phyloP scores from a whole-genome alignment of 257 asterid species.

The Anisodus tanguticus region DNA sequence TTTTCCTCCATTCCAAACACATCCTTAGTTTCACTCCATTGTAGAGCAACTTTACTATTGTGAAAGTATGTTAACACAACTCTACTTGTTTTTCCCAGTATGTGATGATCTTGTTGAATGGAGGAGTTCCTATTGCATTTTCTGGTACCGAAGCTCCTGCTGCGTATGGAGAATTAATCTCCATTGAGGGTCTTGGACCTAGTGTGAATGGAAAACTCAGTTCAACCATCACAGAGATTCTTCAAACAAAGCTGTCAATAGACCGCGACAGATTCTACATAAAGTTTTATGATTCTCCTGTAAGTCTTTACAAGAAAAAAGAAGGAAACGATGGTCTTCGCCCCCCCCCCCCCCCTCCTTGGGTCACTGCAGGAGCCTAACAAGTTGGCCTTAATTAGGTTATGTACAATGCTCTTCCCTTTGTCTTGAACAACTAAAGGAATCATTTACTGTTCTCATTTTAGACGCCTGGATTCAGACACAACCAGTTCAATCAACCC shows the following conservation, averaged over 20 bases:
- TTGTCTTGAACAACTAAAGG: not conserved
- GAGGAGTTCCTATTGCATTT: slow-evolving; percentile 83
- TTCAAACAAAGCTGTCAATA: slow-evolving; percentile 78
- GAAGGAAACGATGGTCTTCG: not conserved
- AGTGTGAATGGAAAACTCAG: slow-evolving; percentile 76
- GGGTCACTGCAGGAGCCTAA: too few relatives aligned
- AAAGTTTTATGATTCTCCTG: slow-evolving; percentile 89
- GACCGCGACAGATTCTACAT: slow-evolving; percentile 71
- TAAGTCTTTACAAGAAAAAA: slow-evolving; percentile 31
- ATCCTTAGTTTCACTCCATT: not conserved
- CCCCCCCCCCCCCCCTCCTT: too few relatives aligned
- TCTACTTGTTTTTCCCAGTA: slow-evolving; percentile 46
- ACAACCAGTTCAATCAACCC: slow-evolving; percentile 21
- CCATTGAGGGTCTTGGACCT: slow-evolving; percentile 86
- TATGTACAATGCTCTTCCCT: not conserved
- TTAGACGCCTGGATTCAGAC: not conserved
- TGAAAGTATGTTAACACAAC: not conserved
- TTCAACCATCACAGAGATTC: slow-evolving; percentile 84
- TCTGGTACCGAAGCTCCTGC: slow-evolving; percentile 94
- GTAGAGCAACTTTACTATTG: not conserved
- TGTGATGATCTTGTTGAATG: slow-evolving; percentile 90
- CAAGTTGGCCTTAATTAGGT: not conserved
- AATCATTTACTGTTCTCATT: not conserved
- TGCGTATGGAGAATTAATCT: slow-evolving; percentile 85
- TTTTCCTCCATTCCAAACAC: not conserved